phyloP scores from a whole-genome alignment of 179 eudicot species.

The Beta macrorhiza region DNA sequence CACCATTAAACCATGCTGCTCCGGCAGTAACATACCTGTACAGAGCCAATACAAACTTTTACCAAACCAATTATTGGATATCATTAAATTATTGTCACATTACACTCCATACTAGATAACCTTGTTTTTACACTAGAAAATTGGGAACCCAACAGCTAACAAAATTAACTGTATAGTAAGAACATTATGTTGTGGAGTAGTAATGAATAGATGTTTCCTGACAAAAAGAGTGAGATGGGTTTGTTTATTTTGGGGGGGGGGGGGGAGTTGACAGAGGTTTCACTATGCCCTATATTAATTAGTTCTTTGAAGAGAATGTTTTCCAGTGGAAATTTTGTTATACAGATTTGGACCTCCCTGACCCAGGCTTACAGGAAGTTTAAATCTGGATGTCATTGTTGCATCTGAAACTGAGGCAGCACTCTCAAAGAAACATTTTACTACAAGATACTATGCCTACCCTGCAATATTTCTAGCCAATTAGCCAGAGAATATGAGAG shows the following conservation, averaged over 20 bases:
- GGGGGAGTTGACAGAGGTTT: not conserved
- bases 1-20: constrained; percentile 87
- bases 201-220: no score
- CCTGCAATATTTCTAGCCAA: not conserved
- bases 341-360: not conserved
- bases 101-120: not conserved
- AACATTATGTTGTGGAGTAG: no score
- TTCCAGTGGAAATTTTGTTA: not conserved
- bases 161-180: not conserved
- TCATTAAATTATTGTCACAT: not conserved
- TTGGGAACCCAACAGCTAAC: not conserved
- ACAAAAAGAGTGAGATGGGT: no score
- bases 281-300: not conserved
- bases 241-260: not conserved
- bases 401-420: not conserved
- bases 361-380: not conserved
- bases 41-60: constrained; percentile 20
- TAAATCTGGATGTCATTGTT: not conserved
- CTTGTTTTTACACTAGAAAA: not conserved
- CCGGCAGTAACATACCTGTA: constrained; percentile 88
- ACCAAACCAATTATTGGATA: not conserved
- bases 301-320: not conserved
- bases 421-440: not conserved
- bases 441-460: not conserved
- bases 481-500: not conserved